Percentiles rank a stretch among this genome's conserved stretches.
These are phyloP conservation scores for Gracilaria caudata DNA, from an alignment of 23 red algal genomes.

Conservation along the genomic window DNA sequence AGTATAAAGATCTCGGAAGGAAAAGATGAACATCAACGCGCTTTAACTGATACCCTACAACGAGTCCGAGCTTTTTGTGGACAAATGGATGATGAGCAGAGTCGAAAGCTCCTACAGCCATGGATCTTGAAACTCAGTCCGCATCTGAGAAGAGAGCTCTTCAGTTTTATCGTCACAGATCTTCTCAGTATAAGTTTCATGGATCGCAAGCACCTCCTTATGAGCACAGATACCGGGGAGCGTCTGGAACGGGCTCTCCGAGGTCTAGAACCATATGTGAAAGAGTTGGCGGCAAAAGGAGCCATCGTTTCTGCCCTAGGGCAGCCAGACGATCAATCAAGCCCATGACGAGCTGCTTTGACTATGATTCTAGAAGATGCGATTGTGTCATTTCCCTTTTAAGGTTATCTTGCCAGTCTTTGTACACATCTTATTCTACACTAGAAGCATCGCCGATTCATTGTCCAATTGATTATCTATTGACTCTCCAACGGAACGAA, in stretches of 20 bases:
- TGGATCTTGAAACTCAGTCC: conserved; percentile 54
- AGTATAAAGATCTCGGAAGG: conserved; percentile 56
- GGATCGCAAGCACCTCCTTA: conserved; percentile 34
- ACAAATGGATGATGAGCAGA: conserved; percentile 3
- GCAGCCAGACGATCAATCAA: not conserved
- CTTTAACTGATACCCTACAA: conserved; percentile 36
- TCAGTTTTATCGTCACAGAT: conserved; percentile 52
- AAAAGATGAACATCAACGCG: conserved; percentile 33
- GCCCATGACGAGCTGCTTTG: not conserved
- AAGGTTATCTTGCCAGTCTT: not conserved
- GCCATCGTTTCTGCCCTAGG: conserved; percentile 65
- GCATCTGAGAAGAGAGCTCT: conserved; percentile 35
- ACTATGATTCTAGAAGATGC: not conserved
- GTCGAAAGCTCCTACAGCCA: conserved; percentile 23
- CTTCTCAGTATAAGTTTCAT: conserved; percentile 53
- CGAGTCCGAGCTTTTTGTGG: conserved; percentile 49
- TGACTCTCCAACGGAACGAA: conserved; percentile 15
- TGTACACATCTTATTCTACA: not conserved
- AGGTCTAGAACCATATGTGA: conserved; percentile 53
- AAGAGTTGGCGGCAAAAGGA: conserved; percentile 60
- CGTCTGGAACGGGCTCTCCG: conserved; percentile 27
- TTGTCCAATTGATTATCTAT: conserved; percentile 13
- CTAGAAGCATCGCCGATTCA: conserved; percentile 15
- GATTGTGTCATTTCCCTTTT: not conserved
- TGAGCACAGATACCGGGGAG: conserved; percentile 37